Percentiles rank a stretch among this genome's conserved stretches.
phyloP scores from a whole-genome alignment of 331 rosid genomes.

The Prunus yedoensis region DNA sequence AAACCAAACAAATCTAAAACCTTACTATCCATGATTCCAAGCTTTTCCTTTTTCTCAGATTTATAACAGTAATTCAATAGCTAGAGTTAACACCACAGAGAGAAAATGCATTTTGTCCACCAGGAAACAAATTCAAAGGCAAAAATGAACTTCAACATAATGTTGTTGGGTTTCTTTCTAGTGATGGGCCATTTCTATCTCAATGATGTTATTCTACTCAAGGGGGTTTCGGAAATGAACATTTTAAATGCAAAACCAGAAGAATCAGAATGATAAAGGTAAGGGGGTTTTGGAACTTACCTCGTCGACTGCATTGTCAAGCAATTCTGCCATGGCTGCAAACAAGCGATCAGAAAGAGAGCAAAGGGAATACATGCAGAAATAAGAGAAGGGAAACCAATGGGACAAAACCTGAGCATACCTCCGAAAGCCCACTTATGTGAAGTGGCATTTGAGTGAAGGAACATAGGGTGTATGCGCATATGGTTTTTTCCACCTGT shows the following conservation, averaged over 20 bases:
- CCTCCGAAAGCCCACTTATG: conserved; percentile 93
- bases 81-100: too few relatives aligned
- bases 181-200: neutral
- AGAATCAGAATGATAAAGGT: neutral
- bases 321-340: conserved; percentile 86
- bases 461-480: conserved; percentile 77
- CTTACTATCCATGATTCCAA: too few relatives aligned
- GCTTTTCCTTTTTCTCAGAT: too few relatives aligned
- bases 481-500: conserved; percentile 57
- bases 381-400: conserved; percentile 9
- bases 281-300: conserved; percentile 33
- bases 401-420: conserved; percentile 23
- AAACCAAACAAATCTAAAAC: too few relatives aligned
- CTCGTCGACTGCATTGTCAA: conserved; percentile 91
- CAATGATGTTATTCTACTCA: neutral
- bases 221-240: neutral
- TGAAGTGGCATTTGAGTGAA: conserved; percentile 93
- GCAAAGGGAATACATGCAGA: neutral
- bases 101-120: too few relatives aligned
- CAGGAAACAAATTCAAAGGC: neutral
- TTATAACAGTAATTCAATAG: too few relatives aligned
- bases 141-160: neutral
- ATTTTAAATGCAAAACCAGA: neutral
- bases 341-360: conserved; percentile 8
- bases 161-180: neutral